phyloP scores from a whole-genome alignment of 345 rosid genomes.

The Adansonia digitata region DNA sequence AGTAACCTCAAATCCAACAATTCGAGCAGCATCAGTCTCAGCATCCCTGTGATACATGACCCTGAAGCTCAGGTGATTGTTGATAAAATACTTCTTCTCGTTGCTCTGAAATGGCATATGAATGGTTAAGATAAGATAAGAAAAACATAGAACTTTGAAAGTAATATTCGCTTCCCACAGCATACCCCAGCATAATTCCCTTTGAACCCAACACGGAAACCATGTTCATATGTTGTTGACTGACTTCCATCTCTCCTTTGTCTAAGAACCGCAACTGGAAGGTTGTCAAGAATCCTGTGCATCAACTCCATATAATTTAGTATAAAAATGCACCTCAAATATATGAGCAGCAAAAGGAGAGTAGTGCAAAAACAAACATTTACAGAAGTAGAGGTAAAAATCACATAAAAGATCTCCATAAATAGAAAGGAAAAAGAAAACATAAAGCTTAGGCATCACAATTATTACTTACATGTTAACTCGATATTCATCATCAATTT shows the following conservation, averaged over 20 bases:
- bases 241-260: constrained; percentile 87
- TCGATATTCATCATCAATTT: constrained; percentile 89
- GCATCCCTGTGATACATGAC: constrained; percentile 89
- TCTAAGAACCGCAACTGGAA: constrained; percentile 94
- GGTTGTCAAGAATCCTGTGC: constrained; percentile 92
- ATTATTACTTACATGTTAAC: constrained; percentile 72
- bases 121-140: constrained; percentile 7
- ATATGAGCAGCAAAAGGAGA: not conserved
- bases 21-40: constrained; percentile 79
- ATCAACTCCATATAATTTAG: constrained; percentile 18
- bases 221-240: constrained; percentile 86
- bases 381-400: not conserved
- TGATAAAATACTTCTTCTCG: constrained; percentile 91
- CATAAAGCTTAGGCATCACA: not conserved
- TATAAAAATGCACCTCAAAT: not conserved
- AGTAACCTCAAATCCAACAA: constrained; percentile 96
- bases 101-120: constrained; percentile 60
- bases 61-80: constrained; percentile 92
- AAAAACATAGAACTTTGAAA: not conserved
- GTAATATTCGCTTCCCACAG: constrained; percentile 16
- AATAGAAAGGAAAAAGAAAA: not conserved
- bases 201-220: constrained; percentile 93
- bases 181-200: constrained; percentile 90
- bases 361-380: not conserved
- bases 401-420: not conserved